These are phyloP conservation scores for Prunus dulcis DNA, from an alignment of 306 rosid genomes.

Conservation along the genomic window DNA sequence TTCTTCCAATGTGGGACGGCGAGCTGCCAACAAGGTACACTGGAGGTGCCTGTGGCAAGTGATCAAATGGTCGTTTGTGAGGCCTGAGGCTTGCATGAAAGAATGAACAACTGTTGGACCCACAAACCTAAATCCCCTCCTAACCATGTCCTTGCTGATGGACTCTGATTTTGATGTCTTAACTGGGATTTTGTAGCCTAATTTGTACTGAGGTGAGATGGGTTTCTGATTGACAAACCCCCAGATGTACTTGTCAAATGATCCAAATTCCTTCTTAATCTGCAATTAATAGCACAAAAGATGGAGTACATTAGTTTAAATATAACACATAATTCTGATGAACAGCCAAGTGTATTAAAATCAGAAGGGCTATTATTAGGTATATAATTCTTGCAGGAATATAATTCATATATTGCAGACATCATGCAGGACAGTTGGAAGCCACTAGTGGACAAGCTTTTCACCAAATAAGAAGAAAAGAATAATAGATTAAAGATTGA, in stretches of 20 bases:
- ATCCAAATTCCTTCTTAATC: slow-evolving; percentile 74
- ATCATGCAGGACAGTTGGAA: slow-evolving; percentile 30
- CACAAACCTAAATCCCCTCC: slow-evolving; percentile 84
- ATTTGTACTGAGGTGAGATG: slow-evolving; percentile 77
- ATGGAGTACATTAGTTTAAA: background rate
- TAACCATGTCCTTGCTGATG: slow-evolving; percentile 93
- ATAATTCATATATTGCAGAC: background rate
- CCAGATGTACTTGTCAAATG: slow-evolving; percentile 85
- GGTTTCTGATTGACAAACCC: slow-evolving; percentile 87
- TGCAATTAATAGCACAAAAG: slow-evolving; percentile 21
- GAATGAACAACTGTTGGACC: slow-evolving; percentile 98
- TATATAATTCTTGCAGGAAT: background rate
- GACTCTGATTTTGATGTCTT: slow-evolving; percentile 96
- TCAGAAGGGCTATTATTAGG: slow-evolving; percentile 9
- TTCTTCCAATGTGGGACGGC: slow-evolving; percentile 24
- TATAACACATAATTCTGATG: background rate
- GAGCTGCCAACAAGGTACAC: slow-evolving; percentile 50
- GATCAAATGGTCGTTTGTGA: slow-evolving; percentile 87
- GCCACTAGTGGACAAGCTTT: slow-evolving; percentile 30
- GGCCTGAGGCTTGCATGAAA: slow-evolving; percentile 93
- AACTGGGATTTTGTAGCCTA: slow-evolving; percentile 86
- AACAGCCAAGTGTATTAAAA: slow-evolving; percentile 18
- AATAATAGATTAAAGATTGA: background rate
- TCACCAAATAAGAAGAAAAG: slow-evolving; percentile 24
- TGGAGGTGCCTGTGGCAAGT: slow-evolving; percentile 85